phyloP scores from a whole-genome alignment of 2,329 filamentous ascomycete genomes.

The Keithomyces neogunnii region DNA sequence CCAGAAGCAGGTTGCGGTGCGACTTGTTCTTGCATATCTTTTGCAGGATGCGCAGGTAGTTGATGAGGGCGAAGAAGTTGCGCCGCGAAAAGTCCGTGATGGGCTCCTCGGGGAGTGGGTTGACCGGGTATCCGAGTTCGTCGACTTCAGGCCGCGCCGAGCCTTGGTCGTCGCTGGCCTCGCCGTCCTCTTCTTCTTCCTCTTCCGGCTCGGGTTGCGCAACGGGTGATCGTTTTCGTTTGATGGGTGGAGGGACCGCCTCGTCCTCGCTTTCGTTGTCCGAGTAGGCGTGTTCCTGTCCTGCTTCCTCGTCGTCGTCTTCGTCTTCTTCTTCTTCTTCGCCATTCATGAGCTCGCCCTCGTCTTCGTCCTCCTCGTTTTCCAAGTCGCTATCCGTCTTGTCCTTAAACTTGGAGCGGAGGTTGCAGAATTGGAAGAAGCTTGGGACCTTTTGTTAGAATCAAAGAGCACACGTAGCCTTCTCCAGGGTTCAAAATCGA shows the following conservation, averaged over 20 bases:
- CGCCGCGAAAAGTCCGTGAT: slow-evolving; percentile 88
- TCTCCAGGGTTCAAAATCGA: no score
- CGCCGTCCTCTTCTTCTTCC: slow-evolving; percentile 15
- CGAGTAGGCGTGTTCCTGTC: slow-evolving; percentile 18
- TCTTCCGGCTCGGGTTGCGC: slow-evolving; percentile 17
- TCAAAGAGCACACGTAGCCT: no score
- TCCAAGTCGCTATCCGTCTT: slow-evolving; percentile 19
- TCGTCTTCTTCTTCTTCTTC: slow-evolving; percentile 10
- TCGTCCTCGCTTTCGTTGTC: slow-evolving; percentile 60
- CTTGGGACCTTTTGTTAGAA: slow-evolving; percentile 32
- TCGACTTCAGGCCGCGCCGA: slow-evolving; percentile 58
- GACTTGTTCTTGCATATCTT: slow-evolving; percentile 96
- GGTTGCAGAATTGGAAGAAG: slow-evolving; percentile 86
- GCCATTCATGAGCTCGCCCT: not conserved
- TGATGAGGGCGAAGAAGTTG: slow-evolving; percentile 92
- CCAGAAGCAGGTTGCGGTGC: slow-evolving; percentile 85
- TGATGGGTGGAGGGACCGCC: slow-evolving; percentile 75
- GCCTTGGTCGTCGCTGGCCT: slow-evolving; percentile 24
- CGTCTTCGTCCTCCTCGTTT: slow-evolving; percentile 14
- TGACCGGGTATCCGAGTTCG: slow-evolving; percentile 75
- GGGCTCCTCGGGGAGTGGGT: slow-evolving; percentile 60
- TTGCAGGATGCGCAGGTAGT: slow-evolving; percentile 91
- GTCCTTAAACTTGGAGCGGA: slow-evolving; percentile 46
- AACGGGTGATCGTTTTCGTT: slow-evolving; percentile 43
- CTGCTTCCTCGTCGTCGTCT: slow-evolving; percentile 8